phyloP scores from a whole-genome alignment of 768 basidiomycete genomes.

The Podaxis sp. region DNA sequence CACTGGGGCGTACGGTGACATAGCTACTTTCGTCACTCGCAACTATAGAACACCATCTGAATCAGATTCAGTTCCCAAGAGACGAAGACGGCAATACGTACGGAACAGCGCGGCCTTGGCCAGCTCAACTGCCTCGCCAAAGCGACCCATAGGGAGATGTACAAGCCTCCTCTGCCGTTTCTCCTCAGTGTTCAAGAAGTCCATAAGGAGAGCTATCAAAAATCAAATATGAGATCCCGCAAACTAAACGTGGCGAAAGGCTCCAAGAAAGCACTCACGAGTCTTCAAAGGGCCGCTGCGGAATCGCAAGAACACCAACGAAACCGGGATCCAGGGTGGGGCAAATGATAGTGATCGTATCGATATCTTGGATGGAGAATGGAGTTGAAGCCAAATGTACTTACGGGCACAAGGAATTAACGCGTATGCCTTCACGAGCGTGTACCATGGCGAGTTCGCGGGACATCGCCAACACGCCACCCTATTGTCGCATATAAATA shows the following conservation, averaged over 20 bases:
- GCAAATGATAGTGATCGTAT: background rate
- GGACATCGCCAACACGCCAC: conserved; percentile 98
- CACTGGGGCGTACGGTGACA: conserved; percentile 66
- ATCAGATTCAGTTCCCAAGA: conserved; percentile 10
- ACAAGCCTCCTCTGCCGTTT: conserved; percentile 89
- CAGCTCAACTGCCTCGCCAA: conserved; percentile 95
- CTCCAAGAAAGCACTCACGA: conserved; percentile 48
- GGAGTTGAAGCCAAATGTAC: conserved; percentile 26
- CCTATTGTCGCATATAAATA: conserved; percentile 39
- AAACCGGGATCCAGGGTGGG: conserved; percentile 8
- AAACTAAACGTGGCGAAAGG: background rate
- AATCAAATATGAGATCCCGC: conserved; percentile 6
- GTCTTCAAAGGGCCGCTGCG: conserved; percentile 91
- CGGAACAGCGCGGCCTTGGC: conserved; percentile 92
- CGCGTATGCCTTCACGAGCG: conserved; percentile 92
- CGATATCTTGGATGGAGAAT: background rate
- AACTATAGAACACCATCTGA: conserved; percentile 43
- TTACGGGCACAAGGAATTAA: conserved; percentile 96
- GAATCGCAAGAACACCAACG: conserved; percentile 12
- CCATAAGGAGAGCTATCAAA: conserved; percentile 85
- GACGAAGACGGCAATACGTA: conserved; percentile 39
- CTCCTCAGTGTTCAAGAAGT: conserved; percentile 95
- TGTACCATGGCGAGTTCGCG: conserved; percentile 98
- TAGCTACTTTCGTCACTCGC: conserved; percentile 97
- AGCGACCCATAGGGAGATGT: conserved; percentile 94